phyloP scores from a whole-genome alignment of 345 rosid species.

The Gossypium sturtianum region DNA sequence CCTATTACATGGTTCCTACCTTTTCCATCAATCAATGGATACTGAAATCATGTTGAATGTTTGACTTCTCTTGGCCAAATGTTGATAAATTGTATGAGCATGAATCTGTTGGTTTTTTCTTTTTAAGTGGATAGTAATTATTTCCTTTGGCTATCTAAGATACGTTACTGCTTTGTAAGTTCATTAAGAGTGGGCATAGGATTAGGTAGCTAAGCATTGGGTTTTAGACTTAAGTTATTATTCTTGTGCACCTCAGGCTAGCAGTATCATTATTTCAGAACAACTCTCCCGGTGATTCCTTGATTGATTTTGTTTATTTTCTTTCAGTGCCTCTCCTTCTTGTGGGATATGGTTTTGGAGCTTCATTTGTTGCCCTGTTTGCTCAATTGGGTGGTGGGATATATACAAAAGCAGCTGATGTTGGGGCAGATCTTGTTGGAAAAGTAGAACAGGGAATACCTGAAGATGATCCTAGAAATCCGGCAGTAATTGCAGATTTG shows the following conservation, averaged over 20 bases:
- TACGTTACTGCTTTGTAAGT: not conserved
- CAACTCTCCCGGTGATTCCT: slow-evolving; percentile 5
- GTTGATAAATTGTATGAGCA: not conserved
- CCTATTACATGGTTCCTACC: not conserved
- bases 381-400: slow-evolving; percentile 99
- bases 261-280: not conserved
- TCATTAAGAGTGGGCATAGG: not conserved
- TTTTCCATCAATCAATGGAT: not conserved
- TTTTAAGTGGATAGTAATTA: not conserved
- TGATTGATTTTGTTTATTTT: slow-evolving; percentile 19
- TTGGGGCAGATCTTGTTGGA: slow-evolving; percentile 99
- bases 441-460: slow-evolving; percentile 99
- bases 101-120: not conserved
- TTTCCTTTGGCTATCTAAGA: not conserved
- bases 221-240: not conserved
- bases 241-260: not conserved
- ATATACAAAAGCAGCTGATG: slow-evolving; percentile 99
- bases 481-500: slow-evolving; percentile 99
- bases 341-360: slow-evolving; percentile 19
- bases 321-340: slow-evolving; percentile 93
- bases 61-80: not conserved
- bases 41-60: not conserved
- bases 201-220: not conserved
- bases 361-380: slow-evolving; percentile 37
- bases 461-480: slow-evolving; percentile 99